A percentile compares a stretch with the other conserved stretches of the same genome.
Conservation (phyloP, 345 rosid species). For the Linum lewisii region DNA sequence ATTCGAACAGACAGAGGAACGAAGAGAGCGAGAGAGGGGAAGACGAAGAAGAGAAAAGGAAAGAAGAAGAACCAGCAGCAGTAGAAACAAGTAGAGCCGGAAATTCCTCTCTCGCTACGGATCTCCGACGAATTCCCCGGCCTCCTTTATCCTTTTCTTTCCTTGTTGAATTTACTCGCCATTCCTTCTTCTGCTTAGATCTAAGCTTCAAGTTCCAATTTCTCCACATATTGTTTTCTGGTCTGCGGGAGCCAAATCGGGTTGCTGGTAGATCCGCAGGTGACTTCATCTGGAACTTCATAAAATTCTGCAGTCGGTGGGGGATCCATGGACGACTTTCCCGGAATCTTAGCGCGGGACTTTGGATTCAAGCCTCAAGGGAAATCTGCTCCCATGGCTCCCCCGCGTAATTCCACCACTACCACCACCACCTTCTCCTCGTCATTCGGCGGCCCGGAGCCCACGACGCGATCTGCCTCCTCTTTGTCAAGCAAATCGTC, state of each 20-base stretch:
- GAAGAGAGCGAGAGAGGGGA: background rate
- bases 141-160: background rate
- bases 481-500: conserved; percentile 17
- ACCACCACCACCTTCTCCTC: conserved; percentile 5
- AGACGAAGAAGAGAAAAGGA: background rate
- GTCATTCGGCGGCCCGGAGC: conserved; percentile 26
- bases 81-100: background rate
- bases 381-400: conserved; percentile 66
- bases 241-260: background rate
- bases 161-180: background rate
- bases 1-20: background rate
- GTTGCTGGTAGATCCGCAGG: background rate
- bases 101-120: background rate
- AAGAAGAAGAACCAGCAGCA: background rate
- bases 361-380: conserved; percentile 68
- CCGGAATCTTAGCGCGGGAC: conserved; percentile 48
- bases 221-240: too few species aligned
- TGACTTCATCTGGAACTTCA: background rate
- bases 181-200: background rate
- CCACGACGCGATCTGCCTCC: conserved; percentile 10
- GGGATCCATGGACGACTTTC: conserved; percentile 57
- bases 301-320: background rate
- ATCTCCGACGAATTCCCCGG: background rate
- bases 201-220: background rate
- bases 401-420: conserved; percentile 22